These are phyloP conservation scores for Polytrichum formosum DNA, from an alignment of 225 moss, liverwort and hornwort species.

Conservation along the genomic window DNA sequence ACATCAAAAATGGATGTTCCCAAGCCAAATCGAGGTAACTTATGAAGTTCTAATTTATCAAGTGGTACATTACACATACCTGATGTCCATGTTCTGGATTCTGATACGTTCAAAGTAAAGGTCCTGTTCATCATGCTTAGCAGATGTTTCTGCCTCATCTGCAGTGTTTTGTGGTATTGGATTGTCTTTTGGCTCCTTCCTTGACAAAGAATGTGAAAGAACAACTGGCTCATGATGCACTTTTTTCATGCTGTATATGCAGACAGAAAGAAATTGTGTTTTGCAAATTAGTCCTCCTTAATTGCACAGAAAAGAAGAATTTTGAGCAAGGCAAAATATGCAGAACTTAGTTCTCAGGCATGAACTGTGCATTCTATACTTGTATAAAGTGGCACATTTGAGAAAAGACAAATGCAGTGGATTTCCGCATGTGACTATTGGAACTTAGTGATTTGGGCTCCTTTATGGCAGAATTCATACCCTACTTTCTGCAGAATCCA, in stretches of 20 bases:
- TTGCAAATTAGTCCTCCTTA: not conserved
- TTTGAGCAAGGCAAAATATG: not conserved
- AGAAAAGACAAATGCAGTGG: too few species aligned
- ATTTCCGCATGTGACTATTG: too few species aligned
- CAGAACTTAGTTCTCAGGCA: too few species aligned
- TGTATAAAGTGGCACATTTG: too few species aligned
- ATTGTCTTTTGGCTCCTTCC: constrained; percentile 22
- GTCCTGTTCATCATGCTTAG: constrained; percentile 15
- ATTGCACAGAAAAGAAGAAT: not conserved
- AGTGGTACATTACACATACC: constrained; percentile 14
- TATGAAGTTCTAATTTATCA: not conserved
- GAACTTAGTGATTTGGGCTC: too few species aligned
- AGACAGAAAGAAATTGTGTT: constrained; percentile 6
- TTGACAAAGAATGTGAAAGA: constrained; percentile 41
- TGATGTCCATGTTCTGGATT: constrained; percentile 67
- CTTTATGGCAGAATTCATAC: constrained; percentile 11
- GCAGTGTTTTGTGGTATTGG: constrained; percentile 10
- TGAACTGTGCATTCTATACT: too few species aligned
- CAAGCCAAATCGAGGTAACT: not conserved
- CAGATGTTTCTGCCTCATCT: constrained; percentile 14
- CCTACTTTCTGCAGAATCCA: constrained; percentile 41
- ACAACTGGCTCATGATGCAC: constrained; percentile 20
- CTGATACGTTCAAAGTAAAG: constrained; percentile 62
- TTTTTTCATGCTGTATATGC: constrained; percentile 27
- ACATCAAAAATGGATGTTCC: not conserved